A percentile compares a stretch with the other conserved stretches of the same genome.
phyloP scores from a whole-genome alignment of 225 moss, liverwort and hornwort genomes.

The Climacium dendroides region DNA sequence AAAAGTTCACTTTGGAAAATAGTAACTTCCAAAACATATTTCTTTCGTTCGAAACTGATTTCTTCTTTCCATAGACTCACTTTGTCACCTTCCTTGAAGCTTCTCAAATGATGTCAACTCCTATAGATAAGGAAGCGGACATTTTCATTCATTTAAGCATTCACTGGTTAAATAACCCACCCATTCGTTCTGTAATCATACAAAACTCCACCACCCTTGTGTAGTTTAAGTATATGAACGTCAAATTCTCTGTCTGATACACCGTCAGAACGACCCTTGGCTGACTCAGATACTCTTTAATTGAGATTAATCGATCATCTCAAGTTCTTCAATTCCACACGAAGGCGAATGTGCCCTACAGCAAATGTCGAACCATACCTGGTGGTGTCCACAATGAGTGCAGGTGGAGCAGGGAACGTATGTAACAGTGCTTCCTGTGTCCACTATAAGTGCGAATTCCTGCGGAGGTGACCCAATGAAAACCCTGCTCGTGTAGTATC shows the following conservation, averaged over 20 bases:
- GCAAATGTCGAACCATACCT: constrained; percentile 22
- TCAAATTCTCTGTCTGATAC: neutral
- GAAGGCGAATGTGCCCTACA: neutral
- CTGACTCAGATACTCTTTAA: neutral
- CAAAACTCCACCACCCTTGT: neutral
- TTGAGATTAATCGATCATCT: neutral
- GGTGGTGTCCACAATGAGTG: constrained; percentile 83
- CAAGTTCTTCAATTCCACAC: neutral
- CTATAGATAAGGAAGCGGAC: neutral
- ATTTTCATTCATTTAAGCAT: neutral
- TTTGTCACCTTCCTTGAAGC: too few species aligned
- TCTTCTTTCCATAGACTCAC: neutral
- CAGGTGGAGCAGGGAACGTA: constrained; percentile 95
- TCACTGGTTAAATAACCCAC: neutral
- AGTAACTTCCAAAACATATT: neutral
- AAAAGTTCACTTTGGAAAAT: neutral
- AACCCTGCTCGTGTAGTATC: constrained; percentile 82
- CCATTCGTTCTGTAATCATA: neutral
- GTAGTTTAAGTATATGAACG: neutral
- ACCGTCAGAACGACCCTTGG: neutral
- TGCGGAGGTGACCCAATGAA: constrained; percentile 73
- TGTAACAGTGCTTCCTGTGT: constrained; percentile 95
- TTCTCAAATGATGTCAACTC: neutral
- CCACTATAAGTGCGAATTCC: constrained; percentile 90
- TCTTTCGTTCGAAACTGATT: neutral